Conservation (phyloP, 768 basidiomycete genomes). For the Auriscalpium vulgare region DNA sequence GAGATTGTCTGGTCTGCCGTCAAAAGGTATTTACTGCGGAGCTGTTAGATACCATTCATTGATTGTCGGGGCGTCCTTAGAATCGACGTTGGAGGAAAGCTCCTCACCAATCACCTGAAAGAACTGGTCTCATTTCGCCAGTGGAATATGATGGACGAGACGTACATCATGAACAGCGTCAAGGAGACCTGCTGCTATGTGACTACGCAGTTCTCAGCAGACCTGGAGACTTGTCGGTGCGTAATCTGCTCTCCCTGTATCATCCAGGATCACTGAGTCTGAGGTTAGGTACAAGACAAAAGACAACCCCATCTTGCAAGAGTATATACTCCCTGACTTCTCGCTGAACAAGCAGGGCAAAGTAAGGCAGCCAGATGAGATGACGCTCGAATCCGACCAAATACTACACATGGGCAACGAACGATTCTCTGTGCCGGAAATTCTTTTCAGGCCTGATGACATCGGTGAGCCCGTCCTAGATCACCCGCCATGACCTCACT, state of each 20-base stretch:
- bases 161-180: conserved; percentile 86
- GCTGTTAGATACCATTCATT: neutral
- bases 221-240: conserved; percentile 80
- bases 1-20: conserved; percentile 74
- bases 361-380: conserved; percentile 46
- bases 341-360: conserved; percentile 55
- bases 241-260: neutral
- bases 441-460: conserved; percentile 84
- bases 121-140: conserved; percentile 91
- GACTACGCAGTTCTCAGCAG: conserved; percentile 57
- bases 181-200: conserved; percentile 91
- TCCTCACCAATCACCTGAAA: conserved; percentile 92
- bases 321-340: conserved; percentile 89
- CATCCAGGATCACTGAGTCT: conserved; percentile 1
- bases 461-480: conserved; percentile 52
- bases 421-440: conserved; percentile 86
- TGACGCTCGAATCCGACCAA: conserved; percentile 48
- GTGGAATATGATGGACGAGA: conserved; percentile 99
- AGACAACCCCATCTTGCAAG: conserved; percentile 65
- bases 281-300: conserved; percentile 41
- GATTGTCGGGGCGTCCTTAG: conserved; percentile 32
- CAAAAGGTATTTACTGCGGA: conserved; percentile 48
- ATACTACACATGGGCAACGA: conserved; percentile 87
- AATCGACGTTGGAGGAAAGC: conserved; percentile 91
- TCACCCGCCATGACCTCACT: neutral